phyloP scores from a whole-genome alignment of 148 eudicot species.

The Arctostaphylos glauca region DNA sequence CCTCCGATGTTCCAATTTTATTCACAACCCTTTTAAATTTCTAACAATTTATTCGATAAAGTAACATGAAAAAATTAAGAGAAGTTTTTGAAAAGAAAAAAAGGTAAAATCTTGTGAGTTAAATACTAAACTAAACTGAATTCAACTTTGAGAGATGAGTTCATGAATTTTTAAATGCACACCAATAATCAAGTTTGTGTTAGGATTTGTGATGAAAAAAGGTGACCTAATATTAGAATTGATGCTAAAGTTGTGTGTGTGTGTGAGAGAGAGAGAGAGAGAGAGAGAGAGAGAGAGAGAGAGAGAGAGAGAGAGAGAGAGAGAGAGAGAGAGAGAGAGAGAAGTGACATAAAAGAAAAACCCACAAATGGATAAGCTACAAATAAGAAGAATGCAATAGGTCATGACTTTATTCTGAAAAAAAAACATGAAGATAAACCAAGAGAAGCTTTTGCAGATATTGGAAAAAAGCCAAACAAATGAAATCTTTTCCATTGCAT shows the following conservation, averaged over 20 bases:
- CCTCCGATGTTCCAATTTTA: no score
- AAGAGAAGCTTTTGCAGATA: neutral
- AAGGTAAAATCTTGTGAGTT: no score
- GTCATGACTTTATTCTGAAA: constrained; percentile 9
- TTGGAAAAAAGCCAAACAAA: neutral
- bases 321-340: no score
- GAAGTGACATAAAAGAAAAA: neutral
- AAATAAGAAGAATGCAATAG: neutral
- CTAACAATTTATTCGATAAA: no score
- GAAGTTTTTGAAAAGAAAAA: no score
- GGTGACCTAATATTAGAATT: neutral
- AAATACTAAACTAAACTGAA: no score
- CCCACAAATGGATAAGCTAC: neutral
- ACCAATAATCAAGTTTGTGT: neutral
- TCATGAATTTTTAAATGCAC: neutral
- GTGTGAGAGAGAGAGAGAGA: no score
- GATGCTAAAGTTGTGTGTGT: constrained; percentile 11
- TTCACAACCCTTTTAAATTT: no score
- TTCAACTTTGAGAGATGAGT: no score
- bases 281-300: no score
- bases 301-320: no score
- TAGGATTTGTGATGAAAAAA: neutral
- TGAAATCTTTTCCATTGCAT: neutral
- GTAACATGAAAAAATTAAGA: no score
- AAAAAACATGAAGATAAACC: neutral